These are phyloP conservation scores for Pseudozyma flocculosa DNA, from an alignment of 1,284 basidiomycete species.

Conservation along the genomic window DNA sequence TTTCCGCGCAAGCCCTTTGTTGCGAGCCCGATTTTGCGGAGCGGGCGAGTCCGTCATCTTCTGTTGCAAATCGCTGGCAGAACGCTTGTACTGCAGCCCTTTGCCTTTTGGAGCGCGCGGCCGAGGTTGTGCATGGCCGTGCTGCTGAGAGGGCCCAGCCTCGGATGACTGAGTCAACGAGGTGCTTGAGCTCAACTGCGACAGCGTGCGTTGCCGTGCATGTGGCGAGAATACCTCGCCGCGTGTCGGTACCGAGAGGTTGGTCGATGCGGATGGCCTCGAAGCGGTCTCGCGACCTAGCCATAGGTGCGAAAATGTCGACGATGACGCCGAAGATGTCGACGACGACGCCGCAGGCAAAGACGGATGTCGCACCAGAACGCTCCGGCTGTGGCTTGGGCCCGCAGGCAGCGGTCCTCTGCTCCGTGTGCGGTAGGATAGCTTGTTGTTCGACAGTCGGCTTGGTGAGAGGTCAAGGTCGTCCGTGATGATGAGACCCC, in stretches of 20 bases:
- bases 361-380: too few species aligned
- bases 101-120: conserved; percentile 8
- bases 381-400: too few species aligned
- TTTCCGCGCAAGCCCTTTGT: conserved; percentile 21
- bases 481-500: conserved; percentile 45
- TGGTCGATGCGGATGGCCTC: too few species aligned
- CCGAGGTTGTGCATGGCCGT: neutral
- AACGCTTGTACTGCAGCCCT: conserved; percentile 26
- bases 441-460: conserved; percentile 11
- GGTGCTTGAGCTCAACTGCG: too few species aligned
- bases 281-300: too few species aligned
- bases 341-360: too few species aligned
- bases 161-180: neutral
- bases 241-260: too few species aligned
- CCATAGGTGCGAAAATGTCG: too few species aligned
- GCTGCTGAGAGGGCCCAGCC: neutral
- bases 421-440: neutral
- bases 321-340: too few species aligned
- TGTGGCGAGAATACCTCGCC: too few species aligned
- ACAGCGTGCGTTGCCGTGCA: too few species aligned
- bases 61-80: conserved; percentile 25
- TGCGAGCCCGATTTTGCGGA: conserved; percentile 5
- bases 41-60: conserved; percentile 1
- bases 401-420: neutral
- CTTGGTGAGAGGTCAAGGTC: conserved; percentile 45